A percentile compares a stretch with the other conserved stretches of the same genome.
These are phyloP conservation scores for Calonectria honghensis DNA, from an alignment of 2,329 filamentous ascomycete species.

Conservation along the genomic window DNA sequence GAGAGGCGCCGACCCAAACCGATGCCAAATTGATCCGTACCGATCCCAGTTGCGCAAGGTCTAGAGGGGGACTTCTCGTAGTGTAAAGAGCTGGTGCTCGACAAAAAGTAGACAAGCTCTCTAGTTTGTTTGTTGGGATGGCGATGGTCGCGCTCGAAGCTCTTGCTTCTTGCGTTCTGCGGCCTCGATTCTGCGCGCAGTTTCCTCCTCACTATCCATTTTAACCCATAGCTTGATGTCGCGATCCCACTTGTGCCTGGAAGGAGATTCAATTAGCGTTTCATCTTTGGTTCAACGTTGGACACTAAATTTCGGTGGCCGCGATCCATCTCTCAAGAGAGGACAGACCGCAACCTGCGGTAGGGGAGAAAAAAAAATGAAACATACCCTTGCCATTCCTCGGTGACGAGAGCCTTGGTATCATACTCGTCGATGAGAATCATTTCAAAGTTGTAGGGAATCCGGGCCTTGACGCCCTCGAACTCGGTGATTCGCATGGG, in stretches of 20 bases:
- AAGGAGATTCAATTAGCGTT: slow-evolving; percentile 42
- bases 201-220: slow-evolving; percentile 56
- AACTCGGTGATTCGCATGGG: slow-evolving; percentile 84
- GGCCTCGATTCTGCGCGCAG: slow-evolving; percentile 52
- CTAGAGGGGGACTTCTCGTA: neutral
- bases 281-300: neutral
- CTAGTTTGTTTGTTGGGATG: slow-evolving; percentile 30
- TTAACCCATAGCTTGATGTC: slow-evolving; percentile 77
- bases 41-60: neutral
- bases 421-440: slow-evolving; percentile 81
- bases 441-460: slow-evolving; percentile 82
- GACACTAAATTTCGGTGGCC: neutral
- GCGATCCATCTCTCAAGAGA: neutral
- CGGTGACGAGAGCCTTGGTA: slow-evolving; percentile 75
- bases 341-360: neutral
- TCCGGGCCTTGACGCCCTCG: slow-evolving; percentile 81
- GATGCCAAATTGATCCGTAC: neutral
- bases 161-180: slow-evolving; percentile 54
- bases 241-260: slow-evolving; percentile 77
- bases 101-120: neutral
- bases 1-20: neutral
- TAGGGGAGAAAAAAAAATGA: slow-evolving; percentile 15
- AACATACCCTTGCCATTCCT: slow-evolving; percentile 77
- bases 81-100: neutral
- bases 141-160: slow-evolving; percentile 42